A percentile compares a stretch with the other conserved stretches of the same genome.
Conservation (phyloP, 345 rosid genomes). For the Gynandropsis gynandra region DNA sequence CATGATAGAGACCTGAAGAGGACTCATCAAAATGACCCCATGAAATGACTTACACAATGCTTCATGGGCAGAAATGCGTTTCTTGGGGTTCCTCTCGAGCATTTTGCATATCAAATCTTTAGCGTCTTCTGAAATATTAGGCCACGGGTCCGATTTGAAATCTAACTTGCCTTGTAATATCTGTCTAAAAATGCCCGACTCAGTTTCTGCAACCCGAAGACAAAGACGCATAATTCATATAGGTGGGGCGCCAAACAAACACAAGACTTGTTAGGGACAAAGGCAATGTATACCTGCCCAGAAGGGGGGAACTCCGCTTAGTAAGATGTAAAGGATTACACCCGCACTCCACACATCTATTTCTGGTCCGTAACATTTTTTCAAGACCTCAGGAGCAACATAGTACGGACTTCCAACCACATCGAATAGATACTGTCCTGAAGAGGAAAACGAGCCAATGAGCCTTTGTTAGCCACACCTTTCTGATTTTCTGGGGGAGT, state of each 20-base stretch:
- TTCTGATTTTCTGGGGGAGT: neutral
- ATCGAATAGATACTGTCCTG: conserved; percentile 74
- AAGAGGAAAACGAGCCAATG: conserved; percentile 11
- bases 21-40: neutral
- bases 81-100: conserved; percentile 86
- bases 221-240: conserved; percentile 2
- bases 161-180: conserved; percentile 81
- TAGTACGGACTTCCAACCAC: conserved; percentile 98
- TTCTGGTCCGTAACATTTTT: conserved; percentile 83
- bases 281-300: conserved; percentile 66
- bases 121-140: conserved; percentile 78
- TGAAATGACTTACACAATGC: conserved; percentile 59
- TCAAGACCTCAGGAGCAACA: conserved; percentile 95
- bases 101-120: conserved; percentile 76
- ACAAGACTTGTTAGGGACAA: neutral
- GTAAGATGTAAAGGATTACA: conserved; percentile 88
- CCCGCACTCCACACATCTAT: conserved; percentile 96
- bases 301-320: conserved; percentile 94
- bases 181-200: conserved; percentile 92
- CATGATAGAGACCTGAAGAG: neutral
- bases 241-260: neutral
- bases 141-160: conserved; percentile 92
- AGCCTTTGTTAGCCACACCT: neutral
- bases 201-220: conserved; percentile 53
- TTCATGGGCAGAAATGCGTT: conserved; percentile 81